Conservation (phyloP, 2,329 filamentous ascomycete species). For the Penicillium aurantiogriseum region DNA sequence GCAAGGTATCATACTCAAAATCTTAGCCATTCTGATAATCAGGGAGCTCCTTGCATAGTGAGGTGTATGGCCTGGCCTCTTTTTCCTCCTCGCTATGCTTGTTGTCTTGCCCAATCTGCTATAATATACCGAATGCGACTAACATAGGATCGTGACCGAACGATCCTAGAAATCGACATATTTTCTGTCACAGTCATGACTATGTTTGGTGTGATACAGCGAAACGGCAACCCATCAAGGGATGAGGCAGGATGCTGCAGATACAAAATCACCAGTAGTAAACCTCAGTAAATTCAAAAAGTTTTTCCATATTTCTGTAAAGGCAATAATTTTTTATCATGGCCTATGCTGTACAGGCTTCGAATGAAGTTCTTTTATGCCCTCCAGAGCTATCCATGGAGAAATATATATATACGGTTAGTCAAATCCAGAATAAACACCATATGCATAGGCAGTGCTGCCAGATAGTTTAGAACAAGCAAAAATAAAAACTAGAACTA, state of each 20-base stretch:
- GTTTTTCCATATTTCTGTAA: not conserved
- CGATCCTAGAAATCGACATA: not conserved
- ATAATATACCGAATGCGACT: not conserved
- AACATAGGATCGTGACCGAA: not conserved
- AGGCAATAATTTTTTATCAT: no score
- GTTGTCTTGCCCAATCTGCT: not conserved
- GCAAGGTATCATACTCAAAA: not conserved
- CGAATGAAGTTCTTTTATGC: no score
- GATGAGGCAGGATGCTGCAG: not conserved
- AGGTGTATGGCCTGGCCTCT: not conserved
- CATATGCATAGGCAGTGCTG: no score
- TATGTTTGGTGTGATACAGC: not conserved
- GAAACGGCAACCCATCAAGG: not conserved
- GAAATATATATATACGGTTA: no score
- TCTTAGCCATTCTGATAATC: not conserved
- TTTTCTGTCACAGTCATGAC: not conserved
- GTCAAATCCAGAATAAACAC: no score
- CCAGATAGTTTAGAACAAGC: no score
- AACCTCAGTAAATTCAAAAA: not conserved
- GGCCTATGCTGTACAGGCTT: not conserved
- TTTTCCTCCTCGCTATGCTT: not conserved
- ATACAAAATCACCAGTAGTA: not conserved
- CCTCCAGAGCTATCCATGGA: no score
- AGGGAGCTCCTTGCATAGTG: not conserved
- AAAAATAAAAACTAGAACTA: no score